Percentiles rank a stretch among this genome's conserved stretches.
These are phyloP conservation scores for Melampsora larici-populina DNA, from an alignment of 1,284 basidiomycete species.

Conservation along the genomic window DNA sequence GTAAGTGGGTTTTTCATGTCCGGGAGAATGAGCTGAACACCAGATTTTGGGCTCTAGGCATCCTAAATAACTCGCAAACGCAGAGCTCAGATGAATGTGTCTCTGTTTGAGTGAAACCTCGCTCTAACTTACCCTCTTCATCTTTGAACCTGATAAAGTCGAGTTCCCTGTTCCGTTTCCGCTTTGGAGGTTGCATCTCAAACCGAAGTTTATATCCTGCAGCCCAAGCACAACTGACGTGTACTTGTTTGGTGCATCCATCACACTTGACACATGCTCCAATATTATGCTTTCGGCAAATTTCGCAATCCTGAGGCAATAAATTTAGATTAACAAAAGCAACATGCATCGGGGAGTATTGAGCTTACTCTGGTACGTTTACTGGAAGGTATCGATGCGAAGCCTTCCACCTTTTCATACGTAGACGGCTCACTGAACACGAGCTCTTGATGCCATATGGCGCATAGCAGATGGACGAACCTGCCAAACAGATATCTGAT, in stretches of 20 bases:
- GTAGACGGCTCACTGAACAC: constrained; percentile 19
- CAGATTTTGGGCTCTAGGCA: constrained; percentile 42
- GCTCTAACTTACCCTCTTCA: constrained; percentile 13
- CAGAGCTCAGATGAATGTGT: not conserved
- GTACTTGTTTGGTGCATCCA: constrained; percentile 30
- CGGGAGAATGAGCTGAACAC: constrained; percentile 35
- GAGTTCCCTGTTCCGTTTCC: constrained; percentile 21
- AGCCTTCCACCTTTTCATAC: constrained; percentile 36
- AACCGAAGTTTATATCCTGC: constrained; percentile 42
- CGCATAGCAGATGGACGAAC: constrained; percentile 40
- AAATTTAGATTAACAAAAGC: not conserved
- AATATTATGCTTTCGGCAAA: constrained; percentile 25
- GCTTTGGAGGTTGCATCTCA: constrained; percentile 38
- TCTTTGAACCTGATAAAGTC: constrained; percentile 36
- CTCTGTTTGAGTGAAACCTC: not conserved
- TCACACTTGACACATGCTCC: constrained; percentile 40
- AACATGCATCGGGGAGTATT: not conserved
- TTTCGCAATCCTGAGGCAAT: constrained; percentile 21
- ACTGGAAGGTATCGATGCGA: constrained; percentile 30
- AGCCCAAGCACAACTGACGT: constrained; percentile 43
- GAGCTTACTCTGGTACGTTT: constrained; percentile 34
- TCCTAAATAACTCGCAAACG: constrained; percentile 1
- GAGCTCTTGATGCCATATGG: constrained; percentile 42
- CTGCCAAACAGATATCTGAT: not conserved
- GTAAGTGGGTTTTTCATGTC: constrained; percentile 12